phyloP scores from a whole-genome alignment of 2,329 filamentous ascomycete genomes.

The Botryotinia convoluta region DNA sequence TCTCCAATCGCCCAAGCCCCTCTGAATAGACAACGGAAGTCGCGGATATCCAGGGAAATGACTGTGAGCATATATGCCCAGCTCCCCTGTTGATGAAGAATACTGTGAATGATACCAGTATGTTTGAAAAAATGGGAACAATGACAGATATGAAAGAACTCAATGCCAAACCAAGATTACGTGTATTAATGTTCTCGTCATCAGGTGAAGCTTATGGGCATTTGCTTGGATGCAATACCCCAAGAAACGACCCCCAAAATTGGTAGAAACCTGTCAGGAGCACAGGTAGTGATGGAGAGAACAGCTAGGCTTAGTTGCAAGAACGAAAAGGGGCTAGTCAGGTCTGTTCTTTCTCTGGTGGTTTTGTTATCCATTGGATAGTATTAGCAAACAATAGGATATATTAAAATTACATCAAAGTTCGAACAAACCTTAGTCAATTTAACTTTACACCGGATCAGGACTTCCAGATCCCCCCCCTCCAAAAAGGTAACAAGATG shows the following conservation, averaged over 20 bases:
- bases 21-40: too few species aligned
- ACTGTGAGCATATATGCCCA: background rate
- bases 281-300: background rate
- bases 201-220: too few species aligned
- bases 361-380: background rate
- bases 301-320: background rate
- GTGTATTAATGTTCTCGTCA: background rate
- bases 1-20: background rate
- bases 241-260: background rate
- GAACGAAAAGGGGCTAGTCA: background rate
- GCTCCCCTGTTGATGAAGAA: background rate
- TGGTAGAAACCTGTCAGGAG: background rate
- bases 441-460: background rate
- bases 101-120: background rate
- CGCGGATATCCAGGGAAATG: background rate
- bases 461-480: background rate
- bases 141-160: background rate
- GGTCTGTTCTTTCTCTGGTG: background rate
- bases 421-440: background rate
- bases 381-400: background rate
- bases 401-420: background rate
- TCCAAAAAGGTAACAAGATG: background rate
- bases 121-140: background rate
- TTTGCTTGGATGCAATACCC: background rate
- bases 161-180: background rate